Evolutionary conservation across 305 asterid genomes (phyloP).

Genomic region (Fraxinus baroniana): DNA sequence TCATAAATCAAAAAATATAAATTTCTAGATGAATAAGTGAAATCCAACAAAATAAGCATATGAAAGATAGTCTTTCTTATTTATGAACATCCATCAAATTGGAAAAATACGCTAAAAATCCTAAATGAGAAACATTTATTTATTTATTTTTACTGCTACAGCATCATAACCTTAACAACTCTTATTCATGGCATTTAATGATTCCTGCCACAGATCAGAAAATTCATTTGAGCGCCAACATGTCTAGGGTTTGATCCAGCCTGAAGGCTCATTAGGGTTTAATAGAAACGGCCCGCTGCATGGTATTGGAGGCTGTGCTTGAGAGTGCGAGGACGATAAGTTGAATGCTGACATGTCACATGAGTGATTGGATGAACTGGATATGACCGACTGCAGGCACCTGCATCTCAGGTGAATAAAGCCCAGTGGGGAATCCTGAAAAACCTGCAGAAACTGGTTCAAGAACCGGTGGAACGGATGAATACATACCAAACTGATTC

Average conservation of each 20-base stretch:
- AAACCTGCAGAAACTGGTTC: not conserved
- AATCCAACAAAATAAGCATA: constrained; percentile 2
- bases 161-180: not conserved
- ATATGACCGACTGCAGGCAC: constrained; percentile 26
- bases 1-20: not conserved
- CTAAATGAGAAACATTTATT: constrained; percentile 12
- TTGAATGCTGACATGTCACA: constrained; percentile 27
- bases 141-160: constrained; percentile 2
- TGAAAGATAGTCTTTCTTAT: not conserved
- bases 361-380: constrained; percentile 32
- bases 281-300: constrained; percentile 20
- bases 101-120: constrained; percentile 1
- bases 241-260: constrained; percentile 33
- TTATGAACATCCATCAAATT: not conserved
- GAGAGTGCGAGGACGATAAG: constrained; percentile 13
- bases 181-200: not conserved
- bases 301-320: constrained; percentile 23
- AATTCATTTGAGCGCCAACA: not conserved
- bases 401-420: constrained; percentile 12
- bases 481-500: constrained; percentile 7
- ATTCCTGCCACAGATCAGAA: not conserved
- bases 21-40: not conserved
- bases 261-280: constrained; percentile 25
- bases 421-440: constrained; percentile 17
- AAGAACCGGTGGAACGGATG: constrained; percentile 11